These are phyloP conservation scores for Ogataea pini DNA, from an alignment of 805 yeast genomes.

Conservation along the genomic window DNA sequence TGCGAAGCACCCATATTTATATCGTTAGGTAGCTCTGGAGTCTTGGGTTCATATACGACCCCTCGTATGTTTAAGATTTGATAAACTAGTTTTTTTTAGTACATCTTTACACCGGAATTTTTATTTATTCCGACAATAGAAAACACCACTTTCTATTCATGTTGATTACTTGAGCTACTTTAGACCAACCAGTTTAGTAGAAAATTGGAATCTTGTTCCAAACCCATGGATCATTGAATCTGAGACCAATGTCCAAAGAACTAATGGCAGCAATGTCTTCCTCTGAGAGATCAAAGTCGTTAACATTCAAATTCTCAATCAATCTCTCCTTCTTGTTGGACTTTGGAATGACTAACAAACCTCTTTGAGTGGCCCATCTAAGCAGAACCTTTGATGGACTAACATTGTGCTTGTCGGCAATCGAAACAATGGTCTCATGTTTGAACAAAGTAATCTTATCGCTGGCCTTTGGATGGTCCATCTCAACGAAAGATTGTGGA, in stretches of 20 bases:
- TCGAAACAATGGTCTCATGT: conserved; percentile 50
- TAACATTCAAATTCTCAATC: conserved; percentile 56
- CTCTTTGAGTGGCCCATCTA: conserved; percentile 85
- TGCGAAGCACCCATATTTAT: no score
- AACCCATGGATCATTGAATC: conserved; percentile 79
- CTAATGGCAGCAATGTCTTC: conserved; percentile 57
- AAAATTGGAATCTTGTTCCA: conserved; percentile 40
- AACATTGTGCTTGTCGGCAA: conserved; percentile 58
- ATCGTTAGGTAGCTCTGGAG: no score
- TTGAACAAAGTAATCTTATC: conserved; percentile 56
- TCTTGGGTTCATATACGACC: no score
- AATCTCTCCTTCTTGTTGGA: conserved; percentile 69
- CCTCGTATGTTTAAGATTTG: no score
- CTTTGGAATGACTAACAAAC: conserved; percentile 78
- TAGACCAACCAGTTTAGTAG: no score
- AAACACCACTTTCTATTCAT: no score
- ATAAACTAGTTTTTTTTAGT: no score
- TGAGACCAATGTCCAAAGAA: conserved; percentile 61
- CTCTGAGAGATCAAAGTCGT: conserved; percentile 51
- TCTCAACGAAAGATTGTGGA: conserved; percentile 76
- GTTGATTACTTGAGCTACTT: no score
- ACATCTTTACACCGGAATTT: no score
- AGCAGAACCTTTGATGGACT: conserved; percentile 69
- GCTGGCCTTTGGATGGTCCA: conserved; percentile 54
- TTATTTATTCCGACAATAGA: no score